Conservation (phyloP, 768 basidiomycete genomes). For the Macrolepiota albuminosa region DNA sequence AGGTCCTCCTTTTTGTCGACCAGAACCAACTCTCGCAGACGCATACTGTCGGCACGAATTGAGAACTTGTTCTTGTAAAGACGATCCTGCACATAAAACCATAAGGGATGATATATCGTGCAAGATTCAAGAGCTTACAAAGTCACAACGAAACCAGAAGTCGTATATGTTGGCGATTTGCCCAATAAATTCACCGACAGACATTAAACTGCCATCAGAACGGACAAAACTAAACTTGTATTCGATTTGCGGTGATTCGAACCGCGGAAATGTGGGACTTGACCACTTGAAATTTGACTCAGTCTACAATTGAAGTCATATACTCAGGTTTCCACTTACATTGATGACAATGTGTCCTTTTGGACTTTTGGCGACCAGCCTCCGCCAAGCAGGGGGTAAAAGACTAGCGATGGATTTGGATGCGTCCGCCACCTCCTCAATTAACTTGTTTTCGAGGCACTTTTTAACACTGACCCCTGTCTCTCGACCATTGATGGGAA, state of each 20-base stretch:
- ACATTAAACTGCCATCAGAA: background rate
- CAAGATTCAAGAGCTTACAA: background rate
- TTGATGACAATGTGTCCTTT: background rate
- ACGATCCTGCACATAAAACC: background rate
- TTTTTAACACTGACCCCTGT: background rate
- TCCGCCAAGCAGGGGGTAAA: background rate
- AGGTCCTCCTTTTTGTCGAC: background rate
- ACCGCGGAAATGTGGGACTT: background rate
- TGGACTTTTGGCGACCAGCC: background rate
- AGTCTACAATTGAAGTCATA: background rate
- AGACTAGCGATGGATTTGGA: background rate
- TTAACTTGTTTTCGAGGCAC: background rate
- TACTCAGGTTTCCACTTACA: background rate
- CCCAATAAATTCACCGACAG: conserved; percentile 3
- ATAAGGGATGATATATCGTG: background rate
- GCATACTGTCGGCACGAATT: background rate
- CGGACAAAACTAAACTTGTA: conserved; percentile 4
- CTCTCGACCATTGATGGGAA: background rate
- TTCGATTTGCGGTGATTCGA: background rate
- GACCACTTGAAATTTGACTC: background rate
- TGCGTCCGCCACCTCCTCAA: background rate
- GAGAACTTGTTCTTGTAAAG: background rate
- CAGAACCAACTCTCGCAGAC: conserved; percentile 4
- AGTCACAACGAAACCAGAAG: conserved; percentile 2
- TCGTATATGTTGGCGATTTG: conserved; percentile 7